phyloP scores from a whole-genome alignment of 2,329 filamentous ascomycete species.

The Chalaropsis thielavioides region DNA sequence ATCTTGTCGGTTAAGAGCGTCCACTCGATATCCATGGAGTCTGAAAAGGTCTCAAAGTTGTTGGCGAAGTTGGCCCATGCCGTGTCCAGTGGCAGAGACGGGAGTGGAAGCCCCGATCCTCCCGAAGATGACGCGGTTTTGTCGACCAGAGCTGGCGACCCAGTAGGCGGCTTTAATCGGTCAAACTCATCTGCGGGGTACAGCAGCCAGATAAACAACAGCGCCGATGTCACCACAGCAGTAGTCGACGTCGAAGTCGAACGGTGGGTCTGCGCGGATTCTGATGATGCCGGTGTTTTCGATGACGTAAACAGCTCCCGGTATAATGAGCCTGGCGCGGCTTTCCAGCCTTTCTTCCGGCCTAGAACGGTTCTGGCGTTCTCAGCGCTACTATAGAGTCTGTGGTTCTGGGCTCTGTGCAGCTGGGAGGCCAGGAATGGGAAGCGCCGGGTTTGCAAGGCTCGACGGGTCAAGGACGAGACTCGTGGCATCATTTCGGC shows the following conservation, averaged over 20 bases:
- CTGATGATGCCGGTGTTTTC: neutral
- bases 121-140: neutral
- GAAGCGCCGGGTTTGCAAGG: neutral
- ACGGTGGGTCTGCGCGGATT: neutral
- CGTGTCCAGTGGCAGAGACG: slow-evolving; percentile 19
- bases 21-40: slow-evolving; percentile 42
- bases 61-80: slow-evolving; percentile 37
- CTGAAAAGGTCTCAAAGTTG: slow-evolving; percentile 39
- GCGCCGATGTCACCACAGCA: slow-evolving; percentile 14
- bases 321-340: slow-evolving; percentile 12
- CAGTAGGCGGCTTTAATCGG: slow-evolving; percentile 7
- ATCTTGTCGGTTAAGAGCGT: slow-evolving; percentile 41
- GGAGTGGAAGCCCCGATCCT: slow-evolving; percentile 11
- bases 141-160: neutral
- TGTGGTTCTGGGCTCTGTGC: neutral
- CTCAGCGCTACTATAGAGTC: neutral
- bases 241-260: slow-evolving; percentile 4
- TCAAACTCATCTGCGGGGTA: slow-evolving; percentile 32
- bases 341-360: neutral
- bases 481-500: slow-evolving; percentile 10
- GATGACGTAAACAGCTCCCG: slow-evolving; percentile 15
- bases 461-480: slow-evolving; percentile 10
- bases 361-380: neutral
- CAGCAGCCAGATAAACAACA: slow-evolving; percentile 31
- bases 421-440: neutral